Conservation (phyloP, 202 grass and related monocot genomes). For the Elaeis oleifera region DNA sequence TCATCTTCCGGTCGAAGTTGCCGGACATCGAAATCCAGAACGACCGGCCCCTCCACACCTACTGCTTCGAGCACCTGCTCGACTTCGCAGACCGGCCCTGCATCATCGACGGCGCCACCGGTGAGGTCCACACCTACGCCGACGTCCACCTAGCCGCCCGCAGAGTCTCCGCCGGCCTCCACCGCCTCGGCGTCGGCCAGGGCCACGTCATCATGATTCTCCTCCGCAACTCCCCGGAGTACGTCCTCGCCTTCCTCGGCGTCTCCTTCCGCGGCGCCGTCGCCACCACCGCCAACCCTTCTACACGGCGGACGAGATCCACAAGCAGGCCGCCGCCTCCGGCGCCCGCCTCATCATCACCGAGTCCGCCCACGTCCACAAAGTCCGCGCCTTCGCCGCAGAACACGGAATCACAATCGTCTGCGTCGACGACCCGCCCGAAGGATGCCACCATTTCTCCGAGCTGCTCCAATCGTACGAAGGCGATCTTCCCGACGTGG, state of each 20-base stretch:
- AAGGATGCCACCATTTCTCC: background rate
- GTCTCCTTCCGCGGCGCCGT: background rate
- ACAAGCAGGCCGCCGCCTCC: background rate
- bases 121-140: background rate
- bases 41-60: background rate
- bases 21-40: constrained; percentile 5
- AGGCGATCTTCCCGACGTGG: background rate
- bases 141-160: constrained; percentile 4
- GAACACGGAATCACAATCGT: background rate
- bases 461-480: background rate
- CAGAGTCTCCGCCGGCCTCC: background rate
- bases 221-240: constrained; percentile 4
- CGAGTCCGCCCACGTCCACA: background rate
- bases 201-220: constrained; percentile 8
- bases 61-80: constrained; percentile 1
- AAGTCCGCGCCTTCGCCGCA: background rate
- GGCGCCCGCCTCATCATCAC: constrained; percentile 1
- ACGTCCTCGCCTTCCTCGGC: constrained; percentile 1
- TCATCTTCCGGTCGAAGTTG: background rate
- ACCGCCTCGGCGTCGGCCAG: background rate
- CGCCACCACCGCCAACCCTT: constrained; percentile 11
- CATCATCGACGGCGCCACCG: constrained; percentile 2
- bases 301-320: constrained; percentile 4
- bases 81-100: constrained; percentile 6
- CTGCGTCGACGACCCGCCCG: no score